A percentile compares a stretch with the other conserved stretches of the same genome.
These are phyloP conservation scores for Phytophthora macrochlamydospora DNA, from an alignment of 352 stramenopile species.

Conservation along the genomic window DNA sequence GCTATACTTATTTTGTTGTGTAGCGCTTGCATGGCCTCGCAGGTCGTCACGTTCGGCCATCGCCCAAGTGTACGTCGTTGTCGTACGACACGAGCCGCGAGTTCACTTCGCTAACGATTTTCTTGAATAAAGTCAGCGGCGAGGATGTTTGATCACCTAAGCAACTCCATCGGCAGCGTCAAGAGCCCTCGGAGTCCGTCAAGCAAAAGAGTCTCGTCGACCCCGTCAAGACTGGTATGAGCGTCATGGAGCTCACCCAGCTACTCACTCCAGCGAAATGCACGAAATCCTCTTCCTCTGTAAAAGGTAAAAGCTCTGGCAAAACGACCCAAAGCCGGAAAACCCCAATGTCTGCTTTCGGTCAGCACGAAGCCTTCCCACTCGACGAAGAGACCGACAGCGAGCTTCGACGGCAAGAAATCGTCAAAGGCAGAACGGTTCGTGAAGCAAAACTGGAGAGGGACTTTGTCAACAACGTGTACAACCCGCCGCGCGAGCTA, in stretches of 20 bases:
- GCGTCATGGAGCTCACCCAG: slow-evolving; percentile 61
- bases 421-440: slow-evolving; percentile 11
- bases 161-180: slow-evolving; percentile 32
- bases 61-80: slow-evolving; percentile 50
- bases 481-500: slow-evolving; percentile 50
- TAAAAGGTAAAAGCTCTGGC: slow-evolving; percentile 10
- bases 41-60: slow-evolving; percentile 75
- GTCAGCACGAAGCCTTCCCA: slow-evolving; percentile 9
- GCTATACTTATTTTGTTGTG: background rate
- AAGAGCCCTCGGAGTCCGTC: slow-evolving; percentile 26
- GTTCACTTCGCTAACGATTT: too few species aligned
- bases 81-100: too few species aligned
- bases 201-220: slow-evolving; percentile 21
- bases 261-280: slow-evolving; percentile 49
- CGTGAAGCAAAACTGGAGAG: slow-evolving; percentile 37
- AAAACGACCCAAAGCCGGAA: slow-evolving; percentile 21
- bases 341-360: slow-evolving; percentile 2
- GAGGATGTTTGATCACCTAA: slow-evolving; percentile 74
- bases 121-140: slow-evolving; percentile 50
- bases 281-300: slow-evolving; percentile 4
- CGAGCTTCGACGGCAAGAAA: slow-evolving; percentile 19
- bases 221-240: slow-evolving; percentile 65
- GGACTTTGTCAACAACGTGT: slow-evolving; percentile 58
- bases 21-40: slow-evolving; percentile 43
- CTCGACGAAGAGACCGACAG: slow-evolving; percentile 24